Evolutionary conservation across 2,329 filamentous ascomycete species (phyloP), one percentile per base, ranked within the genome.

Genomic region (Celoporthe dispersa): DNA sequence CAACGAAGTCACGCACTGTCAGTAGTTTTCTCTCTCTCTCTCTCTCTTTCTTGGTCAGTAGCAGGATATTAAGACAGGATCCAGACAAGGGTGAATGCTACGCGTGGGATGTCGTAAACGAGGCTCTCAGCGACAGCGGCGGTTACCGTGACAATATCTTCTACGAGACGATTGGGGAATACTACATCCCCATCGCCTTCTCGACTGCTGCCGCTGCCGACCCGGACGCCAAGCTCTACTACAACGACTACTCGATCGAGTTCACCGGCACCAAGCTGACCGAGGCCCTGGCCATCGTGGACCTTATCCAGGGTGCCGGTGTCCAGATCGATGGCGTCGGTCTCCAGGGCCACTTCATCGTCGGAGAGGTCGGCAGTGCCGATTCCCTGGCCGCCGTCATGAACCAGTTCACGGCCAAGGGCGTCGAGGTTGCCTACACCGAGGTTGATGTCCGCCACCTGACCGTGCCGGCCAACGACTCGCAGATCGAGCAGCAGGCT

Each of bases 41-140:
- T 19, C 8, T 35, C 35, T 35, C 8, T 12, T 37, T 39, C 31
- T 25, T 25, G 35, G 19, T n/a, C 39, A 3, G 22, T n/a, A 51
- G 14, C 31, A 22, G 12, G 9, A 25, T 48, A n/a, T 28, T 64
- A 33, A 64, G n/a, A 63, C 61, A 48, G 19, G 35, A 16, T 8
- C 3, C 41, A 64, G 61, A 86, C 81, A 85, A 85, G 77, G 85
- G 87, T 68, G 82, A 86, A 73, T 90, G 88, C 78, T 87, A 87
- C 76, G 83, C 85, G 39, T 91, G 88, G 88, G 89, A 91, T 68
- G 89, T 91, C 0, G 84, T 90, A 33, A 91, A 91, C 77, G 89
- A 91, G 80, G 86, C 84, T 5, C 82, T 89, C 55, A 83, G 85
- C 69, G 88, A 90, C 28, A 70, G 66, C 33, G 55, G 66, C 9